phyloP scores from a whole-genome alignment of 2,329 filamentous ascomycete species.

The Aspergillus cejpii region DNA sequence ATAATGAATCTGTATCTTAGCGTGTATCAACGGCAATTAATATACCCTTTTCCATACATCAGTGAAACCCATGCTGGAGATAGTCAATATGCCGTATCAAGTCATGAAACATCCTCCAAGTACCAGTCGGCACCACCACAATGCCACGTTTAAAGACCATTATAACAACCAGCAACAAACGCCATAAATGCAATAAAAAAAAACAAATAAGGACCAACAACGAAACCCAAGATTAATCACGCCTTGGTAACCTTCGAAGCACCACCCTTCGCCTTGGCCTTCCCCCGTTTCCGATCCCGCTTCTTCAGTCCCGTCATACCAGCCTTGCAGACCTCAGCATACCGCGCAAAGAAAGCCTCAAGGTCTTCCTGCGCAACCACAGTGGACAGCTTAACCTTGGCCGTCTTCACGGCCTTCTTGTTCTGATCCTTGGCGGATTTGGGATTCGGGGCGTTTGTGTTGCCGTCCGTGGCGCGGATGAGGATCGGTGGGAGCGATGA shows the following conservation, averaged over 20 bases:
- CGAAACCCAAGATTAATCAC: constrained; percentile 13
- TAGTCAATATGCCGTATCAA: neutral
- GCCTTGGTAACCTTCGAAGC: constrained; percentile 29
- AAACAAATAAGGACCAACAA: constrained; percentile 6
- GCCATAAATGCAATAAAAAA: constrained; percentile 22
- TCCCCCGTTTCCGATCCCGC: constrained; percentile 74
- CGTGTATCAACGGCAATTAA: constrained; percentile 5
- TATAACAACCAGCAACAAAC: constrained; percentile 15
- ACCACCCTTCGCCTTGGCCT: constrained; percentile 55
- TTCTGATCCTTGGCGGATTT: constrained; percentile 28
- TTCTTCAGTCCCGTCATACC: constrained; percentile 90
- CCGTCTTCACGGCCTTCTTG: constrained; percentile 45
- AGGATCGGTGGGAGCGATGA: constrained; percentile 67
- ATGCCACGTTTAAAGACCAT: too few species aligned
- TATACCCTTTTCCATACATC: constrained; percentile 5
- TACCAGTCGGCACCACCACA: too few species aligned
- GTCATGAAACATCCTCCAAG: neutral
- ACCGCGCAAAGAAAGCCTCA: constrained; percentile 72
- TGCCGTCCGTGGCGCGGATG: constrained; percentile 78
- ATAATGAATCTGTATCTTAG: constrained; percentile 17
- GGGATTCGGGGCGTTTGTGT: constrained; percentile 45
- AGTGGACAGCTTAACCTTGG: constrained; percentile 73
- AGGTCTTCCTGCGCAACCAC: constrained; percentile 69
- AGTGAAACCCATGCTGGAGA: too few species aligned
- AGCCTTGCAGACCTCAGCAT: constrained; percentile 83